Evolutionary conservation across 805 yeast species (phyloP).

Genomic region (Monosporozyma servazzii): DNA sequence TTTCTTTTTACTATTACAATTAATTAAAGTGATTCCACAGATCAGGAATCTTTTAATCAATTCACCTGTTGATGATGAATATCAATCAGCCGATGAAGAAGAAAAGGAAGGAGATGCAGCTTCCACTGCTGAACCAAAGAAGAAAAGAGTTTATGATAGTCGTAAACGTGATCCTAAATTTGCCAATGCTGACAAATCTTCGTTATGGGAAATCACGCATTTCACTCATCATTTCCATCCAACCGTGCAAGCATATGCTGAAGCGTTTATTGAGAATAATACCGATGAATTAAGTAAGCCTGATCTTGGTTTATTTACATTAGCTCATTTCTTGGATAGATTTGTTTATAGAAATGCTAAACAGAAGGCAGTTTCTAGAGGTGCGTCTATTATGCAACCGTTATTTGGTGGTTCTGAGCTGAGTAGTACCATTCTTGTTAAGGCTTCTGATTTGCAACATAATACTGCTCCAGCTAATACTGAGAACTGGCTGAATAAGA

Average conservation of each 20-base stretch:
- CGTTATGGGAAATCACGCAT: constrained; percentile 78
- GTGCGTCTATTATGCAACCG: constrained; percentile 96
- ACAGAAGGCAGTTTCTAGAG: constrained; percentile 63
- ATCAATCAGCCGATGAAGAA: constrained; percentile 39
- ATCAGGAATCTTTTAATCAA: constrained; percentile 53
- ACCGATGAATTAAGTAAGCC: constrained; percentile 56
- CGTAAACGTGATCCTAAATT: constrained; percentile 86
- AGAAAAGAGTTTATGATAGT: constrained; percentile 51
- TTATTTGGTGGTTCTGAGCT: constrained; percentile 63
- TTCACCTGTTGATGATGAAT: constrained; percentile 43
- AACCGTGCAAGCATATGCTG: constrained; percentile 74
- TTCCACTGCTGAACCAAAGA: constrained; percentile 22
- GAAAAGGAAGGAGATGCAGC: constrained; percentile 33
- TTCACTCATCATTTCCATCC: constrained; percentile 86
- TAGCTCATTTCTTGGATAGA: constrained; percentile 86
- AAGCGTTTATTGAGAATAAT: constrained; percentile 44
- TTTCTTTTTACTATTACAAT: constrained; percentile 61
- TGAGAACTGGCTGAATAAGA: constrained; percentile 70
- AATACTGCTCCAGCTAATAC: constrained; percentile 68
- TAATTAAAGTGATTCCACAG: constrained; percentile 55
- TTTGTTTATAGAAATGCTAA: constrained; percentile 92
- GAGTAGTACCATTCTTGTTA: constrained; percentile 59
- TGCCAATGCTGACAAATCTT: constrained; percentile 75
- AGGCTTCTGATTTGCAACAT: constrained; percentile 40
- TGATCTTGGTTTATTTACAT: constrained; percentile 79